Evolutionary conservation across 208 protist species (phyloP).

Genomic region (Paratrypanosoma confusum): DNA sequence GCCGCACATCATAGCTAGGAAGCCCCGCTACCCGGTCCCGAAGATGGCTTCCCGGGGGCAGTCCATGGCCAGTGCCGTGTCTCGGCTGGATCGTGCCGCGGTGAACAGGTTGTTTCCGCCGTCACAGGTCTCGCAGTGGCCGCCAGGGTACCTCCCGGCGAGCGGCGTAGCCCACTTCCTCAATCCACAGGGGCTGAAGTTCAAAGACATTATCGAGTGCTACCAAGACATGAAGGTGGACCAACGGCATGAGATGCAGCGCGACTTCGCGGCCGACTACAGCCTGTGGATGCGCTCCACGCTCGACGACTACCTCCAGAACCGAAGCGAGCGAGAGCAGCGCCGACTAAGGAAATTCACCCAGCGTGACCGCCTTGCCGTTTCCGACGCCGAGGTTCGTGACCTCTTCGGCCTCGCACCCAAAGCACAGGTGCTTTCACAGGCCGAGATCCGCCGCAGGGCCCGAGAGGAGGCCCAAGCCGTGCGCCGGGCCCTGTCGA

Average conservation of each 20-base stretch:
- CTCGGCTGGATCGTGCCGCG: constrained; percentile 20
- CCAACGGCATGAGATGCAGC: constrained; percentile 27
- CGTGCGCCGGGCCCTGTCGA: constrained; percentile 18
- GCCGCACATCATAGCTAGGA: neutral
- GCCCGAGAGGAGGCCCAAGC: constrained; percentile 15
- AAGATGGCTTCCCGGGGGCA: neutral
- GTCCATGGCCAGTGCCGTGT: constrained; percentile 23
- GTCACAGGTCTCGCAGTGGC: constrained; percentile 39
- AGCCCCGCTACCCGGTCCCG: neutral
- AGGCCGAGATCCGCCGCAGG: constrained; percentile 5
- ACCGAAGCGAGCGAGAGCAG: constrained; percentile 2
- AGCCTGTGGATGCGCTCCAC: constrained; percentile 46
- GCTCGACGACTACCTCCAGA: constrained; percentile 29
- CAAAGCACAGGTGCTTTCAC: neutral
- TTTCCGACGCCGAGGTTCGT: constrained; percentile 8
- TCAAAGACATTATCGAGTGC: constrained; percentile 48
- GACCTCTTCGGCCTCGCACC: constrained; percentile 5
- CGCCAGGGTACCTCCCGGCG: constrained; percentile 49
- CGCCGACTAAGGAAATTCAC: constrained; percentile 1
- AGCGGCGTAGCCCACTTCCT: constrained; percentile 69
- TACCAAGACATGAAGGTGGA: constrained; percentile 27
- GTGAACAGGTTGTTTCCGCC: constrained; percentile 31
- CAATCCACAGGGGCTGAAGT: constrained; percentile 30
- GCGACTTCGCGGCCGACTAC: constrained; percentile 75
- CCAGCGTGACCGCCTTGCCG: neutral